These are phyloP conservation scores for Ceratocystis ficicola DNA, from an alignment of 2,329 filamentous ascomycete genomes.

Conservation along the genomic window DNA sequence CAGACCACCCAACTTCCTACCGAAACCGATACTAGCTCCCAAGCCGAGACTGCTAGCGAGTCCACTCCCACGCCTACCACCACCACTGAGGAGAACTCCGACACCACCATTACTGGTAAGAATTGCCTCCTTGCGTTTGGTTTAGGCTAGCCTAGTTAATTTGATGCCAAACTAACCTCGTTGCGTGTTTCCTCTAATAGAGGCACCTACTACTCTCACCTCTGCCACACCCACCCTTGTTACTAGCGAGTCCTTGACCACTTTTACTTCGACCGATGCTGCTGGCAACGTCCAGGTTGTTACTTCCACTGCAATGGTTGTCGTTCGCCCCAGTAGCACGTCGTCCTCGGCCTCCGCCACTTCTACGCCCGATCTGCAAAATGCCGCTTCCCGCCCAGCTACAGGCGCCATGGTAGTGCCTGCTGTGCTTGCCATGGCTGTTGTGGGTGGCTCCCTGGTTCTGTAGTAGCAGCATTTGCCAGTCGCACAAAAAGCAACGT, in stretches of 20 bases:
- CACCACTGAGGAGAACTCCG: conserved; percentile 25
- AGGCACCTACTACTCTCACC: conserved; percentile 24
- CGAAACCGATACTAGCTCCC: background rate
- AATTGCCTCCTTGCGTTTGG: no score
- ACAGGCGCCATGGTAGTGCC: conserved; percentile 18
- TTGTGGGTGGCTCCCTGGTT: conserved; percentile 24
- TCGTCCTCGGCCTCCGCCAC: conserved; percentile 23
- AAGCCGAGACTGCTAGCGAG: conserved; percentile 11
- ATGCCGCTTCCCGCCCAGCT: conserved; percentile 27
- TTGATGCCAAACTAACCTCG: conserved; percentile 22
- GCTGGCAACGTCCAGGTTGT: conserved; percentile 36
- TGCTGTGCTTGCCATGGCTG: conserved; percentile 23
- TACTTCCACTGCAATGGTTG: conserved; percentile 40
- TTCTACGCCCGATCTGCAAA: conserved; percentile 31
- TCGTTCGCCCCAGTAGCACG: conserved; percentile 31
- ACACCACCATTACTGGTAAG: conserved; percentile 23
- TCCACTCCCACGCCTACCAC: conserved; percentile 19
- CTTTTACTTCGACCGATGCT: conserved; percentile 35
- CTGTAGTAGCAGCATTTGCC: background rate
- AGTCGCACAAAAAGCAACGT: background rate
- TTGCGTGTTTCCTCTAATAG: conserved; percentile 25
- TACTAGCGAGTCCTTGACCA: conserved; percentile 30
- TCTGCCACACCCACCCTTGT: conserved; percentile 29
- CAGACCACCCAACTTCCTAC: conserved; percentile 17
- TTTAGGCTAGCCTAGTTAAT: no score